Evolutionary conservation across 1,139 yeast genomes (phyloP).

Genomic region (Suhomyces yuchorum): DNA sequence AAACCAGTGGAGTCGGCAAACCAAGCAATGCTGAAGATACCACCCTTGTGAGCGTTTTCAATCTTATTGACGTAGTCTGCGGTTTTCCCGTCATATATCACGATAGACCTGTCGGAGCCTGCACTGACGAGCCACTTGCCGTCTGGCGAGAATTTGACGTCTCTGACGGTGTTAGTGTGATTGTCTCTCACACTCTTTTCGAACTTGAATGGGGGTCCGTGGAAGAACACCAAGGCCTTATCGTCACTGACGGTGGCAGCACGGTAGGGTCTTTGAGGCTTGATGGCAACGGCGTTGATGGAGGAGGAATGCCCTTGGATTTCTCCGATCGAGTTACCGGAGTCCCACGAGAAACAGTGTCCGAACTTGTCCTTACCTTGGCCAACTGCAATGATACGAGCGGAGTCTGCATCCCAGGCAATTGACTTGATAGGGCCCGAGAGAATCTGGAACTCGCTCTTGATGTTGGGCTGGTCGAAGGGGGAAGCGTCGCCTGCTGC

Average conservation of each 20-base stretch:
- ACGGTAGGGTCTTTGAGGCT: slow-evolving; percentile 87
- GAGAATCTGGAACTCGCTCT: slow-evolving; percentile 81
- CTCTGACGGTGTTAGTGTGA: slow-evolving; percentile 79
- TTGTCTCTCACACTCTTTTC: slow-evolving; percentile 68
- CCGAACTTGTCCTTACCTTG: slow-evolving; percentile 92
- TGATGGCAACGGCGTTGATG: slow-evolving; percentile 81
- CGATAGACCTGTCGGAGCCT: slow-evolving; percentile 81
- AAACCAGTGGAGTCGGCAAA: slow-evolving; percentile 52
- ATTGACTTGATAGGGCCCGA: slow-evolving; percentile 82
- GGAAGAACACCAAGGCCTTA: slow-evolving; percentile 76
- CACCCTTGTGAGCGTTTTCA: slow-evolving; percentile 69
- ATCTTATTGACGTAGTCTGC: slow-evolving; percentile 69
- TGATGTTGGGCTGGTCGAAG: slow-evolving; percentile 57
- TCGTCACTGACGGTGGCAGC: slow-evolving; percentile 95
- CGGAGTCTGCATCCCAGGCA: slow-evolving; percentile 91
- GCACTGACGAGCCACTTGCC: slow-evolving; percentile 75
- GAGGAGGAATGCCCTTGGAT: slow-evolving; percentile 90
- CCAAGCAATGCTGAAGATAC: slow-evolving; percentile 81
- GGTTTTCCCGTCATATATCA: slow-evolving; percentile 81
- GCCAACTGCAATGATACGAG: slow-evolving; percentile 91
- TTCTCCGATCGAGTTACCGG: slow-evolving; percentile 95
- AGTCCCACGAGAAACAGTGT: slow-evolving; percentile 89
- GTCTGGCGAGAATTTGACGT: slow-evolving; percentile 80
- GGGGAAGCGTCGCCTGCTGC: slow-evolving; percentile 31
- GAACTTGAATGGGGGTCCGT: slow-evolving; percentile 94